Evolutionary conservation across 2,329 filamentous ascomycete species (phyloP).

Genomic region (Dothidotthia symphoricarpi): DNA sequence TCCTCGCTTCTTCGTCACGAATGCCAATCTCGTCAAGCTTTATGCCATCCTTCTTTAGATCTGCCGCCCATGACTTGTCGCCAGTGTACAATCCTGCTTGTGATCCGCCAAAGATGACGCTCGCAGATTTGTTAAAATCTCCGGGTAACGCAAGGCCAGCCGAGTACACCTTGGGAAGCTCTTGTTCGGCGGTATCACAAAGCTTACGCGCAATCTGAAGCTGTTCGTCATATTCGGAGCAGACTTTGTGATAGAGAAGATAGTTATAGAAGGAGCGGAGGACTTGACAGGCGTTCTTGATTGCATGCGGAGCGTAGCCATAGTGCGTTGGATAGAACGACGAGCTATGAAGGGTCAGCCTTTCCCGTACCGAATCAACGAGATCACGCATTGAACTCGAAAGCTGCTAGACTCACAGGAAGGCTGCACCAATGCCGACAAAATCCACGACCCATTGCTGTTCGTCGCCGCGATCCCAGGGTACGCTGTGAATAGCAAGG

Average conservation of each 20-base stretch:
- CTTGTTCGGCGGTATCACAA: conserved; percentile 64
- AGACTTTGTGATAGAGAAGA: conserved; percentile 78
- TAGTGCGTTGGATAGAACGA: conserved; percentile 56
- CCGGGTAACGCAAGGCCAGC: conserved; percentile 64
- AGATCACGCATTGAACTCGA: too few relatives aligned
- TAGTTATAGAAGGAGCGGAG: conserved; percentile 89
- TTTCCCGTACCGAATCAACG: too few relatives aligned
- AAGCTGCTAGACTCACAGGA: conserved; percentile 58
- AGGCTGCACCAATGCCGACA: conserved; percentile 71
- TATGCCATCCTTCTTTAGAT: conserved; percentile 19
- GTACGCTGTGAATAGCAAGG: conserved; percentile 62
- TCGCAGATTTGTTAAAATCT: conserved; percentile 74
- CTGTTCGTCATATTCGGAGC: conserved; percentile 71
- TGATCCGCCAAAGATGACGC: conserved; percentile 63
- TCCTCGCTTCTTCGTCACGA: conserved; percentile 47
- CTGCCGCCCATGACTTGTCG: conserved; percentile 44
- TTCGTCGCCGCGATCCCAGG: conserved; percentile 48
- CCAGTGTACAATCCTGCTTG: conserved; percentile 46
- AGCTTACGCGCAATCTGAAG: conserved; percentile 64
- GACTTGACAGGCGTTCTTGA: conserved; percentile 64
- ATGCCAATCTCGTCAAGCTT: conserved; percentile 38
- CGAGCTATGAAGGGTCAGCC: conserved; percentile 47
- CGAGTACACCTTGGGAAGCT: conserved; percentile 61
- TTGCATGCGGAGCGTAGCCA: conserved; percentile 49
- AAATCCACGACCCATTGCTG: conserved; percentile 80